Base-by-base conservation (phyloP, 768 basidiomycete genomes). In the Chalciporus chontae region DNA sequence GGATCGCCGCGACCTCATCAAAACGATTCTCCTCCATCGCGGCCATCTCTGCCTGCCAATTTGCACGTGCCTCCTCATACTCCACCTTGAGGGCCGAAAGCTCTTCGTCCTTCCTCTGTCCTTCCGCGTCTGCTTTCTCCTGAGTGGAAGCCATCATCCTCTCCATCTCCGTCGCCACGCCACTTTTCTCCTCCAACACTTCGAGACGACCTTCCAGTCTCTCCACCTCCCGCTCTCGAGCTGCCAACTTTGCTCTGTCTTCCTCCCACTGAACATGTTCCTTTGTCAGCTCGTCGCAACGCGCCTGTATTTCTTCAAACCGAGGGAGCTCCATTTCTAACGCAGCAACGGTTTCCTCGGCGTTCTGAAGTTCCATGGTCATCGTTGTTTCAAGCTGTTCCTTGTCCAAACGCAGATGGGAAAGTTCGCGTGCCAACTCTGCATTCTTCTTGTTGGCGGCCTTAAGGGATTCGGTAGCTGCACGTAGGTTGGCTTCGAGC, bases 401-500 rank as follows among this genome's bases (percentile, higher is more conserved):
- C 69, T 87, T 90, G 63, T 90, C 89, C 47, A 85, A 60, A 50
- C 70, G 73, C 41, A 87, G 66, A 52, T 82, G 69, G 9, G 81
- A 78, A 45, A 89, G 56, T 55, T 89, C 87, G 43, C 81, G 74
- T 14, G 73, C 67, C 70, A 85, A 64, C 54, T 85, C 80, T 6
- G 73, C 80, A 56, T 82, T 83, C 56, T 81, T 80, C 67, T 76
- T 79, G 46, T 75, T 79, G 3, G 84, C 81, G 7, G 72, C 77
- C 2, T 77, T 71, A 21, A 87, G 67, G 0, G 84, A 77, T 9
- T 76, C 74, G 2, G 80, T 80, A 1, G 80, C 81, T 14, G 78
- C 77, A 49, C 78, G 78, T 36, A 91, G 70, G 63, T 81, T 83
- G 51, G 78, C 77, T 58, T 92, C 87, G 17, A 92, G 73, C 5